A percentile compares a stretch with the other conserved stretches of the same genome.
These are phyloP conservation scores for Trametes punicea DNA, from an alignment of 768 basidiomycete species.

Conservation along the genomic window DNA sequence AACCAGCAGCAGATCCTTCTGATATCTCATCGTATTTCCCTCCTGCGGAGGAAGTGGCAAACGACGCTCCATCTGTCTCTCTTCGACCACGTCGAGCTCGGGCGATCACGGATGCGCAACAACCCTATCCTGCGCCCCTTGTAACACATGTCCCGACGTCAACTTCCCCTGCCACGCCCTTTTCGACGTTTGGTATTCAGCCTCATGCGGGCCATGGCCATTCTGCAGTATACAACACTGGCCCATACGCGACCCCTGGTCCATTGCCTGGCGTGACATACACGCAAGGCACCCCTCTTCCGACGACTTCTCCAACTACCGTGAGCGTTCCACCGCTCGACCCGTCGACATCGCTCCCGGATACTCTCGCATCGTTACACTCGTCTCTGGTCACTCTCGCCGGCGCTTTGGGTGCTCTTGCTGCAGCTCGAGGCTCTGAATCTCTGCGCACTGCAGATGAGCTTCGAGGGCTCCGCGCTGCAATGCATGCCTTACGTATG, in stretches of 20 bases:
- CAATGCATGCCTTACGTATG: slow-evolving; percentile 73
- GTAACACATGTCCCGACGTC: neutral
- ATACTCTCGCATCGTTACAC: slow-evolving; percentile 54
- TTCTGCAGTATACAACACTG: neutral
- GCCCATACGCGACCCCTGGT: neutral
- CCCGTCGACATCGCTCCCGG: slow-evolving; percentile 58
- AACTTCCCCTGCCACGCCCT: neutral
- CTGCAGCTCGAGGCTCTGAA: slow-evolving; percentile 60
- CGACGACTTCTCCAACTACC: slow-evolving; percentile 21
- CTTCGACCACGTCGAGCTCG: slow-evolving; percentile 3
- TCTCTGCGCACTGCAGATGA: slow-evolving; percentile 71
- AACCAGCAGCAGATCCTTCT: slow-evolving; percentile 8
- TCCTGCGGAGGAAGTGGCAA: slow-evolving; percentile 23
- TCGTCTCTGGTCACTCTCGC: slow-evolving; percentile 59
- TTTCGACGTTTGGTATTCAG: neutral
- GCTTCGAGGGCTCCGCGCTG: slow-evolving; percentile 62
- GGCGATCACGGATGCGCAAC: slow-evolving; percentile 11
- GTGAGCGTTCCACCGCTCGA: slow-evolving; percentile 57
- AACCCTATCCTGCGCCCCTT: slow-evolving; percentile 6
- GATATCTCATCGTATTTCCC: slow-evolving; percentile 37
- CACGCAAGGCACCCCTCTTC: neutral
- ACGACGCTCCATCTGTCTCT: neutral
- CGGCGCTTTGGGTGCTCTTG: slow-evolving; percentile 58
- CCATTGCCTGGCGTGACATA: neutral
- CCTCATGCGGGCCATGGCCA: neutral